Evolutionary conservation across 2,329 filamentous ascomycete genomes (phyloP).

Genomic region (Diaporthe velutina): DNA sequence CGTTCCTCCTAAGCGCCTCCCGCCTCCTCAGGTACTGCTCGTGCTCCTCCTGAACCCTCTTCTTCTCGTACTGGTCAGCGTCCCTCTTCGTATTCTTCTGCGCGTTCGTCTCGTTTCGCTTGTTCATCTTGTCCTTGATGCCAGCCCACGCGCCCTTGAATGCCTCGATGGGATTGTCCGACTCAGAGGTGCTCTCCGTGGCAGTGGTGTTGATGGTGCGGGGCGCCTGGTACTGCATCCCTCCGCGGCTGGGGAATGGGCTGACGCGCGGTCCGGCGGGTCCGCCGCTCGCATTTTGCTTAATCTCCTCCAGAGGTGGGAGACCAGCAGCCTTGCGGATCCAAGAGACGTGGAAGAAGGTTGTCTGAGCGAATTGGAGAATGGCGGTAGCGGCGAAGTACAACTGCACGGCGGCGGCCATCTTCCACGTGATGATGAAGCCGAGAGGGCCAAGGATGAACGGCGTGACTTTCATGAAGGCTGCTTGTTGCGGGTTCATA

Average conservation of each 20-base stretch:
- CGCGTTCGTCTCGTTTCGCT: not conserved
- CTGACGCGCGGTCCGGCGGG: conserved; percentile 16
- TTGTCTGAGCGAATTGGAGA: conserved; percentile 57
- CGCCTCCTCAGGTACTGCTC: conserved; percentile 33
- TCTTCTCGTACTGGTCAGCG: conserved; percentile 20
- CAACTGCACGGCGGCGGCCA: conserved; percentile 67
- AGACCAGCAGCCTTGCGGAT: conserved; percentile 56
- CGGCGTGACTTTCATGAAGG: conserved; percentile 50
- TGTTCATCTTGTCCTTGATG: conserved; percentile 13
- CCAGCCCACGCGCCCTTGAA: conserved; percentile 17
- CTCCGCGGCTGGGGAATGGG: conserved; percentile 27
- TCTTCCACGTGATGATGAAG: conserved; percentile 59
- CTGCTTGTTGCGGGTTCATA: conserved; percentile 48
- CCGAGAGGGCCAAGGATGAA: conserved; percentile 51
- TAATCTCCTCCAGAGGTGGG: conserved; percentile 45
- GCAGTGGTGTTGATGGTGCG: conserved; percentile 46
- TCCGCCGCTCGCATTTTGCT: conserved; percentile 9
- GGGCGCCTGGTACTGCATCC: conserved; percentile 49
- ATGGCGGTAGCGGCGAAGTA: conserved; percentile 67
- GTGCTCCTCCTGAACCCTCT: conserved; percentile 33
- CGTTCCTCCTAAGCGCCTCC: conserved; percentile 22
- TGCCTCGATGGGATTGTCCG: conserved; percentile 26
- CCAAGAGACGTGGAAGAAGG: conserved; percentile 55
- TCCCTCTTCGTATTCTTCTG: conserved; percentile 16
- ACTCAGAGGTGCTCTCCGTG: not conserved